These are phyloP conservation scores for Aspergillus pseudonomiae DNA, from an alignment of 2,329 filamentous ascomycete species.

Conservation along the genomic window DNA sequence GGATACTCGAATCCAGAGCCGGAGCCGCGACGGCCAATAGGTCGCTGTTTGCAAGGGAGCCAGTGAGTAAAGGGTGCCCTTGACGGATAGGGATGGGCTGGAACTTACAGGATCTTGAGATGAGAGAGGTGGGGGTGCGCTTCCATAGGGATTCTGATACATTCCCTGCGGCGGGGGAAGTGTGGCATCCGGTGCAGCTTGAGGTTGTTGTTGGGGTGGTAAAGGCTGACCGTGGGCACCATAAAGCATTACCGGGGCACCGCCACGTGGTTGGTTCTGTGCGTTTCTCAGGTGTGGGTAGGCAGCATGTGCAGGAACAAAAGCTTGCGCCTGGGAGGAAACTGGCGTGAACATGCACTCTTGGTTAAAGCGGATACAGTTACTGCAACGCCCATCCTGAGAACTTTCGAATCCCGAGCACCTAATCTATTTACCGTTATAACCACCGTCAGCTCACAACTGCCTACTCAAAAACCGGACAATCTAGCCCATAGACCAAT, in stretches of 20 bases:
- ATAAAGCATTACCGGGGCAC: constrained; percentile 46
- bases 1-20: constrained; percentile 50
- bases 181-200: constrained; percentile 37
- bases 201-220: constrained; percentile 47
- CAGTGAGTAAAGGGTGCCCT: constrained; percentile 17
- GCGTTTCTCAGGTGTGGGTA: constrained; percentile 57
- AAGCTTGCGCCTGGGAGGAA: constrained; percentile 72
- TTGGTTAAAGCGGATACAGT: constrained; percentile 73
- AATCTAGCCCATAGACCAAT: background rate
- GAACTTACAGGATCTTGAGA: constrained; percentile 52
- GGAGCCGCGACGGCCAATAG: constrained; percentile 47
- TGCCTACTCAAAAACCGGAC: background rate
- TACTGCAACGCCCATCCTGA: constrained; percentile 71
- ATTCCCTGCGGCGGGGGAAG: constrained; percentile 45
- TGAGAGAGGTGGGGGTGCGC: constrained; percentile 39
- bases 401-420: constrained; percentile 75
- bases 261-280: constrained; percentile 35
- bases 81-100: constrained; percentile 21
- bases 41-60: constrained; percentile 31
- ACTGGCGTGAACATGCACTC: constrained; percentile 78
- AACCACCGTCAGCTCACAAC: constrained; percentile 13
- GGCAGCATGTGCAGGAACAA: constrained; percentile 71
- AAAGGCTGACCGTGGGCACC: constrained; percentile 55
- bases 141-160: constrained; percentile 44
- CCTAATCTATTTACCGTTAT: constrained; percentile 60